Evolutionary conservation across 1,284 basidiomycete species (phyloP).

Genomic region (Ganoderma meredithae): DNA sequence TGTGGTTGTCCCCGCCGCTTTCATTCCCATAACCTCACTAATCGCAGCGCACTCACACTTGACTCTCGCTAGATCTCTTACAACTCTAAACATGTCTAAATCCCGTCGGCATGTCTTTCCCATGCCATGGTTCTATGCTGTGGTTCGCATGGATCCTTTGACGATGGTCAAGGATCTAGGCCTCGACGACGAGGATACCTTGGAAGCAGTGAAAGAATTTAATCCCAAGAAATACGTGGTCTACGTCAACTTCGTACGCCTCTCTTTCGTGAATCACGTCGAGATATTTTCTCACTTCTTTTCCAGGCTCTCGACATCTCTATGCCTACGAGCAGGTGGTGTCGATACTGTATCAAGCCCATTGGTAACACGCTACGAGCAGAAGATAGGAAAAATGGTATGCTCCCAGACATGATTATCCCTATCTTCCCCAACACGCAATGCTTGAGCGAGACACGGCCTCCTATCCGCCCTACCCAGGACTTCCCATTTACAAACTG

Average conservation of each 20-base stretch:
- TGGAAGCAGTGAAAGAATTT: constrained; percentile 1
- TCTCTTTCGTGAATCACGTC: neutral
- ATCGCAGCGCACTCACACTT: too few relatives aligned
- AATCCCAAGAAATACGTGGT: constrained; percentile 15
- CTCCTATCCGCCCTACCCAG: neutral
- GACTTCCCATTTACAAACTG: constrained; percentile 17
- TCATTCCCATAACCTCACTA: too few relatives aligned
- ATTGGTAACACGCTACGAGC: neutral
- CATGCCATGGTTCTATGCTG: neutral
- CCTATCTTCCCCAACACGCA: constrained; percentile 9
- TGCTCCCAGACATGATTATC: constrained; percentile 16
- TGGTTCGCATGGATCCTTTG: constrained; percentile 10
- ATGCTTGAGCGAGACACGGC: neutral
- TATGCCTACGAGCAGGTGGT: constrained; percentile 5
- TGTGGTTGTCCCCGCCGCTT: too few relatives aligned
- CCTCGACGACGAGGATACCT: constrained; percentile 6
- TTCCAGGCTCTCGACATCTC: constrained; percentile 6
- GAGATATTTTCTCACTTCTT: neutral
- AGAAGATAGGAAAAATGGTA: neutral
- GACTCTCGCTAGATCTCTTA: too few relatives aligned
- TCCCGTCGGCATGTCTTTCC: too few relatives aligned
- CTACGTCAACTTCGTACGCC: neutral
- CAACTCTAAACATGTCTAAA: too few relatives aligned
- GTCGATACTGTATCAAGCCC: neutral
- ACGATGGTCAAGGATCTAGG: constrained; percentile 11